Base-by-base conservation (phyloP, 2,329 filamentous ascomycete genomes). In the Hypoxylon rubiginosum region DNA sequence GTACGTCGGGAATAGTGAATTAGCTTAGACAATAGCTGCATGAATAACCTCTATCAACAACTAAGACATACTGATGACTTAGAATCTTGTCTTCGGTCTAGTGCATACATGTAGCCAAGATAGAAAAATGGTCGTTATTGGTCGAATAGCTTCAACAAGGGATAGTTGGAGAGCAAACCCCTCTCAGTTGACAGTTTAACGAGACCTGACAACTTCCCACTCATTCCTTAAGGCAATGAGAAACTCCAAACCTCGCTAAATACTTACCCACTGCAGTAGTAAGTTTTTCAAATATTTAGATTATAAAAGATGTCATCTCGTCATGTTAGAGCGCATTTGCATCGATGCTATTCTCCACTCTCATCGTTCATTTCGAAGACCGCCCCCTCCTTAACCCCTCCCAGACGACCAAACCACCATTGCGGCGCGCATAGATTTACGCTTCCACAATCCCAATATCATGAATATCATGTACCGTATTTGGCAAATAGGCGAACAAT, bases 311-410 rank as follows among this genome's bases (percentile, higher is more conserved):
- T 39, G 2, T 39, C 28, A 13, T 32, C 26, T 41, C 30, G n/a
- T 26, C 32, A 48, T n/a, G 3, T 15, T 32, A 43, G 10, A 36
- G 13, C 6, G 17, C 21, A 13, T 19, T 4, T 32, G 10, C 32
- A 17, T 21, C 28, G 30, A 24, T 11, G 50, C n/a, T 19, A 24
- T 39, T 36, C 50, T 36, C 32, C 32, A 45, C 43, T 53, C 30
- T 51, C 55, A 9, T 17, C 10, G 17, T 57, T 51, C 43, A 17
- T 9, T 4, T 13, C 36, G 41, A 34, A 15, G 17, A 11, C 11
- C 10, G 32, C 19, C 66, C 66, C 62, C 66, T 61, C 66, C 50
- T n/a, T 10, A 4, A 24, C 9, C 10, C 62, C 66, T 58, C 58
- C 60, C 50, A 50, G 46, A 32, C 26, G n/a, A 21, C 19, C 5